Percentiles rank a stretch among this genome's conserved stretches.
Evolutionary conservation across 2,329 filamentous ascomycete species (phyloP).

Genomic region (Fusarium mundagurra): DNA sequence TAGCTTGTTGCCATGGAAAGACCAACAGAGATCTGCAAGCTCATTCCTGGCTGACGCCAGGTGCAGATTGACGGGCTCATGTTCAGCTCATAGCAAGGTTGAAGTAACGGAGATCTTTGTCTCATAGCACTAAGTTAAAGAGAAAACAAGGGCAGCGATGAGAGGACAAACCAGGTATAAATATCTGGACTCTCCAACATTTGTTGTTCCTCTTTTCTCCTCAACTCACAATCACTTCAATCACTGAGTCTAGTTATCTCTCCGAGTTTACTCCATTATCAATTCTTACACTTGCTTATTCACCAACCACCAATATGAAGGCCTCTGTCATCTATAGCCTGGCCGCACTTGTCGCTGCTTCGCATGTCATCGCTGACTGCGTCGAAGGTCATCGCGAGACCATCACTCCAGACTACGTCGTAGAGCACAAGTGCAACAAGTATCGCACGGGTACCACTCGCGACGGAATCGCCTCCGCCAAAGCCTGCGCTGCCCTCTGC

Average conservation of each 20-base stretch:
- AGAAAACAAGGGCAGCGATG: background rate
- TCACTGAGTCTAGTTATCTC: background rate
- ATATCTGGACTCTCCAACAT: background rate
- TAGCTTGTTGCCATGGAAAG: background rate
- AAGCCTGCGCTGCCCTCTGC: background rate
- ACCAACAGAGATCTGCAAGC: too few relatives aligned
- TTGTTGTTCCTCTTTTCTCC: fast-evolving
- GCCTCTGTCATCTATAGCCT: background rate
- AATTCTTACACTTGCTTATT: background rate
- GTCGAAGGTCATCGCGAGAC: background rate
- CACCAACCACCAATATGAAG: background rate
- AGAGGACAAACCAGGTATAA: background rate
- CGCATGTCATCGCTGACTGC: background rate
- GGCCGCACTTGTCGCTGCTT: background rate
- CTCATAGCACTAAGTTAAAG: background rate
- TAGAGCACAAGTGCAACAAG: background rate
- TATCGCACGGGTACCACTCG: background rate
- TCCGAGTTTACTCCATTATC: too few relatives aligned
- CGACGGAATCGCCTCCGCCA: background rate
- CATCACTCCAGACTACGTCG: background rate
- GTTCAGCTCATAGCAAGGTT: background rate
- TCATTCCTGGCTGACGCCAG: too few relatives aligned
- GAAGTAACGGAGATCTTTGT: background rate
- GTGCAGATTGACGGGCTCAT: background rate
- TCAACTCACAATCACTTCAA: background rate